Base-by-base conservation (phyloP, 73 alveolate species). In the Tetrahymena thermophila region DNA sequence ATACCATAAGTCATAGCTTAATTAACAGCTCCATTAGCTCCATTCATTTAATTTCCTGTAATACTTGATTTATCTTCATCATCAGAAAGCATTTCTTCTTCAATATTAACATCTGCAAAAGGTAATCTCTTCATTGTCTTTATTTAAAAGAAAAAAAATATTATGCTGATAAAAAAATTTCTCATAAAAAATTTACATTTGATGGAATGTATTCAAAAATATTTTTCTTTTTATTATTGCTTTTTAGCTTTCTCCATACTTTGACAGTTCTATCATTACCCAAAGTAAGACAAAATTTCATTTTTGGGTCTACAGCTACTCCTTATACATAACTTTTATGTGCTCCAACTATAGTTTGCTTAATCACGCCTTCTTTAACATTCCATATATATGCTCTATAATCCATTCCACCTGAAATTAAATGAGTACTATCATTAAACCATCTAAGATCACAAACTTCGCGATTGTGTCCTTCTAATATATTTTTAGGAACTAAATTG, bases 281-380 rank as follows among this genome's bases (percentile, higher is more conserved):
- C 96, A 98, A 98, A 16, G 99, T 97, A 83, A 98, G 84, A 35
- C 98, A 97, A 94, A 96, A 97, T 95, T 97, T 98, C 96, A 97
- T 96, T 93, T 98, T 96, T 0, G 99, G 99, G 93, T 98, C 99
- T 94, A 98, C 96, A 25, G 98, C 85, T 21, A 98, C 99, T n/a
- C 99, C 99, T 96, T 97, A 97, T 13, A 98, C 99, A 95, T 97
- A 97, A 93, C 98, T 97, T 57, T 97, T 98, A 96, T 98, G 99
- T 28, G 40, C 89, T 35, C 99, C 99, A 96, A 96, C 98, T 34
- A 98, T 97, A 55, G 99, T 98, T 94, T 98, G 96, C 35, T 97
- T 96, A 94, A 97, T 93, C 94, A 96, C 97, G 9, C 97, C 98
- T 95, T 98, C 98, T 94, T 96, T 97, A 19, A 96, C 96, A 96